phyloP scores from a whole-genome alignment of 768 basidiomycete genomes.

The Phallus indusiatus region DNA sequence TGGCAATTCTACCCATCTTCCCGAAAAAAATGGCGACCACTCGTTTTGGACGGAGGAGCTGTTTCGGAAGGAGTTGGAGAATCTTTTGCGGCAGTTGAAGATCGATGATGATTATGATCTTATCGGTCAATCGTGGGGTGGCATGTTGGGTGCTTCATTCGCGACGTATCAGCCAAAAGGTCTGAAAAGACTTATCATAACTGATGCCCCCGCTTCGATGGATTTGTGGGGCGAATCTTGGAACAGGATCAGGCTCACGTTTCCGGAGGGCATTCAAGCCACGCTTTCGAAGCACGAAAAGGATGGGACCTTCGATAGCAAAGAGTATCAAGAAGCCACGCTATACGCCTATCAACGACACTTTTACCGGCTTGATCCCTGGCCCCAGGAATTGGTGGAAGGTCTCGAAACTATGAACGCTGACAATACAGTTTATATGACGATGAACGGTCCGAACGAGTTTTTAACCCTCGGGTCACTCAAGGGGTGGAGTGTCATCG shows the following conservation, averaged over 20 bases:
- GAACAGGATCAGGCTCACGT: conserved; percentile 21
- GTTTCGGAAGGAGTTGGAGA: conserved; percentile 43
- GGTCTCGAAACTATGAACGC: conserved; percentile 27
- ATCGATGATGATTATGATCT: conserved; percentile 35
- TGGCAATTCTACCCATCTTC: conserved; percentile 35
- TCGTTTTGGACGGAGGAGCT: conserved; percentile 41
- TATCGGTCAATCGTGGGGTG: conserved; percentile 35
- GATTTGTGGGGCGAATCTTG: conserved; percentile 30
- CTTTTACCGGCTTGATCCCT: conserved; percentile 35
- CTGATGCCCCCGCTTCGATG: conserved; percentile 36
- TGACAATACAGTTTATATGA: conserved; percentile 36
- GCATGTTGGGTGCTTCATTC: conserved; percentile 38
- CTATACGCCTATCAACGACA: conserved; percentile 32
- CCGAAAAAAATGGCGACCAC: conserved; percentile 24
- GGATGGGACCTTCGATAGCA: conserved; percentile 30
- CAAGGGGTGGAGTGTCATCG: conserved; percentile 12
- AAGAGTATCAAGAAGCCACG: conserved; percentile 38
- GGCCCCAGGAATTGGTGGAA: conserved; percentile 29
- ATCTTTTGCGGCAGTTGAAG: conserved; percentile 33
- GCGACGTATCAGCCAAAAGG: conserved; percentile 33
- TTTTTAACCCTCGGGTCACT: conserved; percentile 10
- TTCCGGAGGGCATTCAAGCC: conserved; percentile 35
- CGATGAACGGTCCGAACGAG: conserved; percentile 9
- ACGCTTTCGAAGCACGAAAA: conserved; percentile 36
- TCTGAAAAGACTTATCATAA: conserved; percentile 36